Base-by-base conservation (phyloP, 805 yeast species). In the Pichia gijzeniarum region DNA sequence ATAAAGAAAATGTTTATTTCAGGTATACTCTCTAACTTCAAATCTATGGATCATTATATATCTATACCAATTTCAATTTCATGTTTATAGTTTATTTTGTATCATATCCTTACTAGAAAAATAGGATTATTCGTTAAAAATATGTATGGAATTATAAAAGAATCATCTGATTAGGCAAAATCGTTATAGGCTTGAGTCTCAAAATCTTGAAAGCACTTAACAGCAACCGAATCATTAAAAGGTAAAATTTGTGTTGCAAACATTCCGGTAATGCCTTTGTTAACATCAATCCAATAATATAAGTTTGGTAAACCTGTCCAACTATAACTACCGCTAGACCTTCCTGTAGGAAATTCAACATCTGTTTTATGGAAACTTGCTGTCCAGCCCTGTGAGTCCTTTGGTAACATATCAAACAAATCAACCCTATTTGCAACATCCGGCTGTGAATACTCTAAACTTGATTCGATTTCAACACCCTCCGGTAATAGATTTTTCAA, bases 1-100 rank as follows among this genome's bases (percentile, higher is more conserved):
- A 54, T 34, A 50, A 41, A 28, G 53, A 54, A 40, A 54, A 54
- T 34, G 46, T 48, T 9, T 18, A 42, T 9, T 53, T 53, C 37
- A 43, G 56, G 44, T 53, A 53, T n/a, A n/a, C n/a, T n/a, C n/a
- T n/a, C n/a, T n/a, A n/a, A n/a, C n/a, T n/a, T n/a, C n/a, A n/a
- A n/a, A n/a, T n/a, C n/a, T n/a, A n/a, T n/a, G n/a, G n/a, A n/a
- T n/a, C n/a, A n/a, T n/a, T n/a, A n/a, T n/a, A n/a, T n/a, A n/a
- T n/a, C n/a, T n/a, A n/a, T n/a, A n/a, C n/a, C n/a, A n/a, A n/a
- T n/a, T n/a, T n/a, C n/a, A n/a, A n/a, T n/a, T n/a, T n/a, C n/a
- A n/a, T n/a, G n/a, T n/a, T n/a, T n/a, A n/a, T n/a, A n/a, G n/a
- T n/a, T n/a, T n/a, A n/a, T n/a, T n/a, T n/a, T n/a, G n/a, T n/a